These are phyloP conservation scores for Gryganskiella cystojenkinii DNA, from an alignment of 192 early-diverging fungal species.

Conservation along the genomic window DNA sequence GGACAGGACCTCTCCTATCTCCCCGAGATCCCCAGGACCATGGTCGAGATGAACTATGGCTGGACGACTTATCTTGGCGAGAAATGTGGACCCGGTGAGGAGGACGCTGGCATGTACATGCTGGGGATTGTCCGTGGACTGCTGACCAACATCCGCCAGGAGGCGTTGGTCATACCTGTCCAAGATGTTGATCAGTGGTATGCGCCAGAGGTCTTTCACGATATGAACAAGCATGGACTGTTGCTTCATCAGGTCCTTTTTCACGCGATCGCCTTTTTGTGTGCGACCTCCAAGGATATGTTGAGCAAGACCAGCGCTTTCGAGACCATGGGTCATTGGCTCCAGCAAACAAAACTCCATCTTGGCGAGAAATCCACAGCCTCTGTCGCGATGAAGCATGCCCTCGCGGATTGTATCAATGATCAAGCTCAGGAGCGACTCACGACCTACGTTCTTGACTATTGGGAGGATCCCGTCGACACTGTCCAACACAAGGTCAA, in stretches of 20 bases:
- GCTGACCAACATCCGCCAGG: conserved; percentile 56
- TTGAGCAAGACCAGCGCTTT: conserved; percentile 77
- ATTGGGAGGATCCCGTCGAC: conserved; percentile 92
- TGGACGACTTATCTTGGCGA: conserved; percentile 49
- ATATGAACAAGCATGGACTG: conserved; percentile 15
- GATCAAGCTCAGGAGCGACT: conserved; percentile 62
- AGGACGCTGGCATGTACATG: conserved; percentile 56
- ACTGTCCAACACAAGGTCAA: conserved; percentile 78
- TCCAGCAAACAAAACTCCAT: conserved; percentile 62
- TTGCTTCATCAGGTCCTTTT: conserved; percentile 71
- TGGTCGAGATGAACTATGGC: conserved; percentile 46
- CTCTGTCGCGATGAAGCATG: conserved; percentile 30
- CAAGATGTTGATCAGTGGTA: conserved; percentile 29
- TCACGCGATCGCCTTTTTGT: conserved; percentile 68
- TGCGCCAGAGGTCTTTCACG: conserved; percentile 37
- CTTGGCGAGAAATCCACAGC: conserved; percentile 22
- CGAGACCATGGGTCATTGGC: conserved; percentile 80
- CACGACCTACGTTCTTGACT: conserved; percentile 79
- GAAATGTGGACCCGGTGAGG: conserved; percentile 44
- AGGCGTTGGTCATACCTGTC: conserved; percentile 46
- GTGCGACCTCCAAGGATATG: conserved; percentile 70
- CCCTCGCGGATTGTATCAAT: conserved; percentile 32
- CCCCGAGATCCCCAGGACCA: conserved; percentile 24
- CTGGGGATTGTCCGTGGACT: conserved; percentile 58
- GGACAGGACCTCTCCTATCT: conserved; percentile 15